A percentile compares a stretch with the other conserved stretches of the same genome.
Evolutionary conservation across 2,329 filamentous ascomycete species (phyloP).

Genomic region (Onygena corvina): DNA sequence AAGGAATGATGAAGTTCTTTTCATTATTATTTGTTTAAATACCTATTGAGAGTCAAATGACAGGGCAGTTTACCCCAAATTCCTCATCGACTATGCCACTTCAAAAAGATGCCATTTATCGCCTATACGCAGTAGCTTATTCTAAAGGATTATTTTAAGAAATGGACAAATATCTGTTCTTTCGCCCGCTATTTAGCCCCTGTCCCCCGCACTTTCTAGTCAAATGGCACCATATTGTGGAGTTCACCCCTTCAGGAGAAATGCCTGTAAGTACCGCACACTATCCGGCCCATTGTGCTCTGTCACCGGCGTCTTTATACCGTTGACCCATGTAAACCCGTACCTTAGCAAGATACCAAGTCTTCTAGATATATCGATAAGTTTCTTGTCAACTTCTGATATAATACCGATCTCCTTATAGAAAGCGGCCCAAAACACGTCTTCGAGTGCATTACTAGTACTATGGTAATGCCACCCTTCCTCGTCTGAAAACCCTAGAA

Average conservation of each 20-base stretch:
- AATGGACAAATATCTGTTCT: no score
- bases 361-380: constrained; percentile 4
- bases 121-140: no score
- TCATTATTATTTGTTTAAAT: no score
- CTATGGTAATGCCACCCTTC: constrained; percentile 4
- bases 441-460: constrained; percentile 1
- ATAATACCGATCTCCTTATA: constrained; percentile 4
- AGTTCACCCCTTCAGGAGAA: not conserved
- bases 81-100: no score
- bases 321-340: constrained; percentile 2
- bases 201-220: not conserved
- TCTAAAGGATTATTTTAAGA: no score
- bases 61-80: no score
- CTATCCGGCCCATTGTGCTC: not conserved
- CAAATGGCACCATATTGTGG: not conserved
- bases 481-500: not conserved
- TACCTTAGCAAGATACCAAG: not conserved
- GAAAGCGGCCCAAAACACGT: constrained; percentile 8
- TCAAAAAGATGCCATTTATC: no score
- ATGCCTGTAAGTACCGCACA: not conserved
- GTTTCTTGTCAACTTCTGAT: constrained; percentile 1
- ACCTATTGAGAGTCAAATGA: no score
- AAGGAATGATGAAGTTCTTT: no score
- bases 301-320: not conserved
- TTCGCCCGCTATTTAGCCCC: no score